These are phyloP conservation scores for Pyrenula massariospora DNA, from an alignment of 495 filamentous ascomycete species.

Conservation along the genomic window DNA sequence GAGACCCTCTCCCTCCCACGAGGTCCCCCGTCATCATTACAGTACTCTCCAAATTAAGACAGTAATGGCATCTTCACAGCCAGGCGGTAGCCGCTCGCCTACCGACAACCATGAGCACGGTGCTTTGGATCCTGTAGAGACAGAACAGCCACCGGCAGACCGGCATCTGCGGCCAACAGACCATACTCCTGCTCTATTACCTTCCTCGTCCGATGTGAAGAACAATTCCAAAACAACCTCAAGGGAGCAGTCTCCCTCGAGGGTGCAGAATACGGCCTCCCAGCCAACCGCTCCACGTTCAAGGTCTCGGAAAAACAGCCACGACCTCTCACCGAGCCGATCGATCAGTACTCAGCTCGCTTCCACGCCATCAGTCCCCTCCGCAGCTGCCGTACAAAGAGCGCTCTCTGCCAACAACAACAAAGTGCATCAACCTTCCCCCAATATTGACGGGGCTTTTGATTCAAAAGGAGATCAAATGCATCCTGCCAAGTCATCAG, in stretches of 20 bases:
- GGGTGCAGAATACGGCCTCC: not conserved
- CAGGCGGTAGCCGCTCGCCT: not conserved
- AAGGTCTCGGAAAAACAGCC: slow-evolving; percentile 56
- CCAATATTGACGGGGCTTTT: slow-evolving; percentile 39
- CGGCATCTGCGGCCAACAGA: not conserved
- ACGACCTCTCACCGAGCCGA: slow-evolving; percentile 58
- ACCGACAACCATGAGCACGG: not conserved
- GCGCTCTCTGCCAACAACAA: slow-evolving; percentile 52
- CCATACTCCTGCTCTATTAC: not conserved
- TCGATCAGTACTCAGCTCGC: slow-evolving; percentile 28
- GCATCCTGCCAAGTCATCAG: slow-evolving; percentile 43
- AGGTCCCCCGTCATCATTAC: not conserved
- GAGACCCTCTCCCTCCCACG: not conserved
- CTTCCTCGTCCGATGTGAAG: not conserved
- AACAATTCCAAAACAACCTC: not conserved
- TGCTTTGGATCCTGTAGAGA: not conserved
- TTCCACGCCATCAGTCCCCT: slow-evolving; percentile 33
- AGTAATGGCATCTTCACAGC: not conserved
- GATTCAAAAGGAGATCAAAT: slow-evolving; percentile 34
- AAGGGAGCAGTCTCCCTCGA: not conserved
- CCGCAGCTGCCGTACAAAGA: slow-evolving; percentile 50
- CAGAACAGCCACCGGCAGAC: not conserved
- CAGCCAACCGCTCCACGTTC: slow-evolving; percentile 11
- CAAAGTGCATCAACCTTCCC: slow-evolving; percentile 41
- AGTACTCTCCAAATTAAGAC: not conserved